Conservation (phyloP, 371 early-diverging fungal genomes). For the Paraphysoderma sedebokerense region DNA sequence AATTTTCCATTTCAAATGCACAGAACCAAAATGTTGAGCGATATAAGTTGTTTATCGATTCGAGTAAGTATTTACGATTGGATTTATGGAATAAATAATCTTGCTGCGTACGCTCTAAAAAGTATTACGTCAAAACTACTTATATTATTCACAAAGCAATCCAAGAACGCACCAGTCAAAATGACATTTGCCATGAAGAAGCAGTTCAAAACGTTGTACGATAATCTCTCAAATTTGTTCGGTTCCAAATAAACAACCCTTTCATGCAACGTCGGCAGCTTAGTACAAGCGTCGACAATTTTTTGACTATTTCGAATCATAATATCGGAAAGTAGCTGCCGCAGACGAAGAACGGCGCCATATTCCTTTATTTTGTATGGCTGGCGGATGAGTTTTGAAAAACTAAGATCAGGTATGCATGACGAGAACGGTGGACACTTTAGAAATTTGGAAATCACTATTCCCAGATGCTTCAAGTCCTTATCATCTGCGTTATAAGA, state of each 20-base stretch:
- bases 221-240: no score
- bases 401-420: conserved; percentile 15
- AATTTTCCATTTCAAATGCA: no score
- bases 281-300: conserved; percentile 30
- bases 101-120: conserved; percentile 29
- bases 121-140: no score
- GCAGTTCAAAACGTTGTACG: no score
- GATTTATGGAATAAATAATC: conserved; percentile 53
- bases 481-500: no score
- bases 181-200: no score
- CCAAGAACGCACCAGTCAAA: no score
- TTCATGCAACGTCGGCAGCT: conserved; percentile 40
- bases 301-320: conserved; percentile 45
- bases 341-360: conserved; percentile 18
- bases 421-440: conserved; percentile 28
- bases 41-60: conserved; percentile 39
- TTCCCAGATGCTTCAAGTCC: conserved; percentile 25
- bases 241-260: conserved; percentile 29
- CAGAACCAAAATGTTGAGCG: conserved; percentile 46
- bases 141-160: no score
- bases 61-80: conserved; percentile 29
- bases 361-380: conserved; percentile 21
- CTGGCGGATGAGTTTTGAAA: conserved; percentile 15
- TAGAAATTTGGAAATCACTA: conserved; percentile 23
- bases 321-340: conserved; percentile 29